phyloP scores from a whole-genome alignment of 1,284 basidiomycete species.

The Caloboletus inedulis region DNA sequence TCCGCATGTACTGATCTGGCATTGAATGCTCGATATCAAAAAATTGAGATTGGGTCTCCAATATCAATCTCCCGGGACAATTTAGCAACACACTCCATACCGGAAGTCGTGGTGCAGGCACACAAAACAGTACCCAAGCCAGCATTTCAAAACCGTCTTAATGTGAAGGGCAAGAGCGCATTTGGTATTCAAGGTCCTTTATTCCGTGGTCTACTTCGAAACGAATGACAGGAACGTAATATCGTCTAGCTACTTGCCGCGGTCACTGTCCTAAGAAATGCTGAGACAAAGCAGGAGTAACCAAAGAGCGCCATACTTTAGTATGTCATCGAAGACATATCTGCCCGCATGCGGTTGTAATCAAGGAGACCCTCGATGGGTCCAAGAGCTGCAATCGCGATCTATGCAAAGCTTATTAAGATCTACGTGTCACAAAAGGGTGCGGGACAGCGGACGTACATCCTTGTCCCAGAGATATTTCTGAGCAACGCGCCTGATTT shows the following conservation, averaged over 20 bases:
- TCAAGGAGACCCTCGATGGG: slow-evolving; percentile 85
- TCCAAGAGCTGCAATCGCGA: slow-evolving; percentile 81
- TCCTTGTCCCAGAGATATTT: slow-evolving; percentile 98
- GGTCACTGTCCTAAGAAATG: not conserved
- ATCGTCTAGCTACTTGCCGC: slow-evolving; percentile 22
- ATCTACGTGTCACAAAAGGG: slow-evolving; percentile 15
- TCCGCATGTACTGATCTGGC: slow-evolving; percentile 14
- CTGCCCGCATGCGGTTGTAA: slow-evolving; percentile 77
- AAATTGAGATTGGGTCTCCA: not conserved
- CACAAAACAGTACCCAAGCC: not conserved
- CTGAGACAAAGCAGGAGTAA: not conserved
- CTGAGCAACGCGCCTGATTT: slow-evolving; percentile 92
- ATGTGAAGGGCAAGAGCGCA: not conserved
- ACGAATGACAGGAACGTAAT: slow-evolving; percentile 19
- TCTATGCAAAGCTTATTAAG: slow-evolving; percentile 39
- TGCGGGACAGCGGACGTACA: slow-evolving; percentile 44
- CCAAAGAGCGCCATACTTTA: slow-evolving; percentile 34
- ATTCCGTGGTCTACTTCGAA: slow-evolving; percentile 24
- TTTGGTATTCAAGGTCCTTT: slow-evolving; percentile 17
- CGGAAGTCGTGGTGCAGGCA: too few species aligned
- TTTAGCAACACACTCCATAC: not conserved
- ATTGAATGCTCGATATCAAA: not conserved
- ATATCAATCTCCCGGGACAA: too few species aligned
- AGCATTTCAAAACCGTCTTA: not conserved
- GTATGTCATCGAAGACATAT: slow-evolving; percentile 77